A percentile compares a stretch with the other conserved stretches of the same genome.
These are phyloP conservation scores for Stentor coeruleus DNA, from an alignment of 73 alveolate genomes.

Conservation along the genomic window DNA sequence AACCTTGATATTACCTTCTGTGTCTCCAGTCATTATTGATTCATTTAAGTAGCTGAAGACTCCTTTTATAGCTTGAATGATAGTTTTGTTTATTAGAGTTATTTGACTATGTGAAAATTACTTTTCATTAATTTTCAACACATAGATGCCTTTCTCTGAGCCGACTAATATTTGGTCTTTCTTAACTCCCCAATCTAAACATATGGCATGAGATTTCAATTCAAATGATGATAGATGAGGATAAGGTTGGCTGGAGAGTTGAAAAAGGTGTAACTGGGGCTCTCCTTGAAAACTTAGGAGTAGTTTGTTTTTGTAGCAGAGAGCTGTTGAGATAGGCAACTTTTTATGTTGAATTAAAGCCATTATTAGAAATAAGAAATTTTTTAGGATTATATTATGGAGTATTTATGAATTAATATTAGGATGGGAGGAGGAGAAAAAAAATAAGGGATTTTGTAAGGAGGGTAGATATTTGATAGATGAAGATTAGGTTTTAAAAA, in stretches of 20 bases:
- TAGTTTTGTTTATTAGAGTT: not conserved
- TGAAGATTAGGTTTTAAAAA: no score
- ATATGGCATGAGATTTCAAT: not conserved
- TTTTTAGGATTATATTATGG: no score
- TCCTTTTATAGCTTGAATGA: not conserved
- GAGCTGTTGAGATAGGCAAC: not conserved
- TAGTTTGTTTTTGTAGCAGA: slow-evolving; percentile 22
- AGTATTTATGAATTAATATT: no score
- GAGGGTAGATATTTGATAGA: no score
- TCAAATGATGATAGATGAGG: not conserved
- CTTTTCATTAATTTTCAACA: not conserved
- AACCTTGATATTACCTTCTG: not conserved
- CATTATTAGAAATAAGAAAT: no score
- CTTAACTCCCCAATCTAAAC: slow-evolving; percentile 1
- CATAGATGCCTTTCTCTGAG: not conserved
- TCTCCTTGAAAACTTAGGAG: not conserved
- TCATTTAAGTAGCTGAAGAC: not conserved
- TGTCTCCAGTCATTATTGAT: not conserved
- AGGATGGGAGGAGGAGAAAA: no score
- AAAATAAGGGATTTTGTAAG: no score
- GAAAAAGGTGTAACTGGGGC: not conserved
- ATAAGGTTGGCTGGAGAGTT: not conserved
- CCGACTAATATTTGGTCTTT: not conserved
- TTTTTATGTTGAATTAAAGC: not conserved
- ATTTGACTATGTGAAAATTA: not conserved